Base-by-base conservation (phyloP, 2,329 filamentous ascomycete genomes). In the Fusarium aywerte region DNA sequence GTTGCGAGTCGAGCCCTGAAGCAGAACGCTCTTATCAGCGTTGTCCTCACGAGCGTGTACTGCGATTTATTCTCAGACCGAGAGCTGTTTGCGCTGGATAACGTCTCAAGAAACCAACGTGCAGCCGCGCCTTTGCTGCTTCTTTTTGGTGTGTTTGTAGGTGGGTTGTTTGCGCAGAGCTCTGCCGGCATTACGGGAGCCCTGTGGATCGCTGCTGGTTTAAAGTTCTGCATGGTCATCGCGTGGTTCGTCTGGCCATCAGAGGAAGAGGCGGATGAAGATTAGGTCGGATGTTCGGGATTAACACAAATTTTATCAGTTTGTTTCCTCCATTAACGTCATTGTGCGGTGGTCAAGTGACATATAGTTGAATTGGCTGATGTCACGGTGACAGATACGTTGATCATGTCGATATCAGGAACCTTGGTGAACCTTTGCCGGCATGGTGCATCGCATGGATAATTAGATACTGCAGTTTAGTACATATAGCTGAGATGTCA, bases 21-120 rank as follows among this genome's bases (percentile, higher is more conserved):
- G 69, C 90, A 89, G 70, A 88, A 87, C 58, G 87, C 89, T 2
- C 79, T 95, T 23, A 93, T 91, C 0, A 93, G 90, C 63, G 90
- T 93, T 9, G 92, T 94, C 8, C 79, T 96, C 68, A 95, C 92
- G 2, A 93, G 90, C 74, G 88, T 92, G 60, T 95, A 94, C 78
- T 93, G 91, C 74, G 92, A 95, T 75, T 75, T 95, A 20, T 92
- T 92, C 69, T 90, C 89, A 2, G 90, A 93, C 58, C 77, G 78
- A 47, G 76, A 82, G 31, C 70, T 87, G 9, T 83, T 87, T 32
- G 55, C 75, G 2, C 35, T 74, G 7, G 67, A 75, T 27, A 87
- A 87, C 60, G 75, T 76, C 7, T 80, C 85, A 74, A 75, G 85
- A 39, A 86, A 87, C 65, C 80, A 83, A 32, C 76, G 85, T 45